phyloP scores from a whole-genome alignment of 2,329 filamentous ascomycete genomes.

The Colletotrichum lentis region DNA sequence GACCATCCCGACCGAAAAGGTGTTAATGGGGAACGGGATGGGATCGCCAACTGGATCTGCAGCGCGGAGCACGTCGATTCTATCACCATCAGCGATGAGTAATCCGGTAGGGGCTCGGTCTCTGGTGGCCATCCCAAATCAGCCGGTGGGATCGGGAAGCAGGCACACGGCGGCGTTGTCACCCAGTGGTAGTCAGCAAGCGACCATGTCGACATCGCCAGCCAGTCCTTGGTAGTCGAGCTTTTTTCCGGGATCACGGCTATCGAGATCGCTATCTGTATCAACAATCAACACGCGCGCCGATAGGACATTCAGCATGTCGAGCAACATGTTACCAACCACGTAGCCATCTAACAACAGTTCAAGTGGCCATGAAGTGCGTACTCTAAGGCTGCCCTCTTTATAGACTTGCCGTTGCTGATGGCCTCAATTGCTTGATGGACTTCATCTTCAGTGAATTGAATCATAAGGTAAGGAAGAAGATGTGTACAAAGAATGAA shows the following conservation, averaged over 20 bases:
- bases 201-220: constrained; percentile 3
- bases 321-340: constrained; percentile 27
- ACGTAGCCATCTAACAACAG: constrained; percentile 30
- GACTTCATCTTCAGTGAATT: too few relatives aligned
- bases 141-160: constrained; percentile 22
- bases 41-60: background rate
- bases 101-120: constrained; percentile 4
- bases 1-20: constrained; percentile 16
- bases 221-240: constrained; percentile 10
- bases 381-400: background rate
- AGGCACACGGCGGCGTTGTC: constrained; percentile 1
- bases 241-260: constrained; percentile 12
- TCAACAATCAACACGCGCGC: constrained; percentile 28
- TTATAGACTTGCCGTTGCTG: too few relatives aligned
- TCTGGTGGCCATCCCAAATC: constrained; percentile 23
- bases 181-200: constrained; percentile 2
- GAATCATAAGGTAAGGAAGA: too few relatives aligned
- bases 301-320: constrained; percentile 36
- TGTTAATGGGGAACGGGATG: constrained; percentile 1
- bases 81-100: background rate
- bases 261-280: constrained; percentile 16
- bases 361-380: constrained; percentile 31
- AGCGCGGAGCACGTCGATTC: constrained; percentile 39
- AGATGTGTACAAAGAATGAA: too few relatives aligned
- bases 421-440: too few relatives aligned